phyloP scores from a whole-genome alignment of 768 basidiomycete genomes.

The Neoboletus brunneissimus region DNA sequence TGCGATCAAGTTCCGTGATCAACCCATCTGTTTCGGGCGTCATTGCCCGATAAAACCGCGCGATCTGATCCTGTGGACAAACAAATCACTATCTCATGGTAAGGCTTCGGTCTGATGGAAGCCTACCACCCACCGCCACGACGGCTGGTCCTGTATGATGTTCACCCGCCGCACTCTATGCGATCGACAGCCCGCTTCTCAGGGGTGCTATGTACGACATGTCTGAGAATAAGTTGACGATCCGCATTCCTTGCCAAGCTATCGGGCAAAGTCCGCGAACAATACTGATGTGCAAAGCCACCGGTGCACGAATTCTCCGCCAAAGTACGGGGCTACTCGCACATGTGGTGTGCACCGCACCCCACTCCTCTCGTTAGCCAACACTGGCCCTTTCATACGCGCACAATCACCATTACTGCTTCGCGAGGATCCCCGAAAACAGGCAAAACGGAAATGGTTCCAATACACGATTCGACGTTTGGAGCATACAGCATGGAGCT shows the following conservation, averaged over 20 bases:
- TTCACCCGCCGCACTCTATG: neutral
- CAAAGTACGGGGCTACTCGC: neutral
- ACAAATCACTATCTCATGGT: neutral
- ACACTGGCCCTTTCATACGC: no score
- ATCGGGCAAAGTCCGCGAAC: conserved; percentile 11
- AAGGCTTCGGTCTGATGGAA: conserved; percentile 4
- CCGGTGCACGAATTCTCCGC: neutral
- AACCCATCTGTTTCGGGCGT: neutral
- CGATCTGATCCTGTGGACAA: conserved; percentile 13
- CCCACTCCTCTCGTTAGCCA: neutral
- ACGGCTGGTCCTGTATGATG: neutral
- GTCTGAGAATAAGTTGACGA: conserved; percentile 10
- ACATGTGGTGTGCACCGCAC: neutral
- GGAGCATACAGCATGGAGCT: neutral
- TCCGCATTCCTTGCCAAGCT: conserved; percentile 7
- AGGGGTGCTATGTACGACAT: neutral
- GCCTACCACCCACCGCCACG: neutral
- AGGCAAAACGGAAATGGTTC: no score
- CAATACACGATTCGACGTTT: neutral
- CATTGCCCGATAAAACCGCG: neutral
- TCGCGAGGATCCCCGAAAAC: no score
- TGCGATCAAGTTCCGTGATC: conserved; percentile 5
- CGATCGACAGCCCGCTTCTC: neutral
- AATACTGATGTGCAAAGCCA: neutral
- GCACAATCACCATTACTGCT: neutral